These are phyloP conservation scores for Ceriops tagal DNA, from an alignment of 345 rosid genomes.

Conservation along the genomic window DNA sequence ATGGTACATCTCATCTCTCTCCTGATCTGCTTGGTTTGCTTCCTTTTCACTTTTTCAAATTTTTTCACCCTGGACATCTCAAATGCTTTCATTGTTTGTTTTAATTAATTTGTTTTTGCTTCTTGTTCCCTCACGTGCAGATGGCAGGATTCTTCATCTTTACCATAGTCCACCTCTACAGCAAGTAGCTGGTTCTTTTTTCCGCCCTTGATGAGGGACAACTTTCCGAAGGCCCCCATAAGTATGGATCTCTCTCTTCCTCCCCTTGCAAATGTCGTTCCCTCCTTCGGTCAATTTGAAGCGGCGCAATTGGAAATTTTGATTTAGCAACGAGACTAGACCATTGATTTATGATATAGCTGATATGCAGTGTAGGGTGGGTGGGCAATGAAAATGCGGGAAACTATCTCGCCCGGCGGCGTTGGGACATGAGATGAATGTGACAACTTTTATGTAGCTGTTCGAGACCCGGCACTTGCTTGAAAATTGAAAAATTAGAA, in stretches of 20 bases:
- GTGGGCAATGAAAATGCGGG: no score
- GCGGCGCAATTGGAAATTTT: not conserved
- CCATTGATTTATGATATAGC: no score
- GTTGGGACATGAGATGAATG: no score
- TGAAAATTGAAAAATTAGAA: no score
- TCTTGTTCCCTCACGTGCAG: constrained; percentile 21
- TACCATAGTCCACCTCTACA: constrained; percentile 48
- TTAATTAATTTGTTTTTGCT: not conserved
- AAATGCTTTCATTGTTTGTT: not conserved
- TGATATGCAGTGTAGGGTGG: no score
- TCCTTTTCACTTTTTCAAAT: not conserved
- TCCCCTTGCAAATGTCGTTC: not conserved
- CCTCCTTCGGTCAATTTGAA: not conserved
- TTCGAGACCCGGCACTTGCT: no score
- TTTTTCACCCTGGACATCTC: no score
- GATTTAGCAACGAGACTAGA: not conserved
- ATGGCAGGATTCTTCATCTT: constrained; percentile 65
- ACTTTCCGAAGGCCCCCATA: no score
- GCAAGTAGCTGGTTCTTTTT: constrained; percentile 30
- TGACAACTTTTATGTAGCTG: no score
- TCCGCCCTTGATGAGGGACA: not conserved
- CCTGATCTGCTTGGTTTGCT: not conserved
- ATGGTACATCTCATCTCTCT: constrained; percentile 28
- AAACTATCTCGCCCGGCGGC: no score
- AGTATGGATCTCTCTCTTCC: not conserved